Base-by-base conservation (phyloP, 2,329 filamentous ascomycete genomes). In the Penicillium frequentans region DNA sequence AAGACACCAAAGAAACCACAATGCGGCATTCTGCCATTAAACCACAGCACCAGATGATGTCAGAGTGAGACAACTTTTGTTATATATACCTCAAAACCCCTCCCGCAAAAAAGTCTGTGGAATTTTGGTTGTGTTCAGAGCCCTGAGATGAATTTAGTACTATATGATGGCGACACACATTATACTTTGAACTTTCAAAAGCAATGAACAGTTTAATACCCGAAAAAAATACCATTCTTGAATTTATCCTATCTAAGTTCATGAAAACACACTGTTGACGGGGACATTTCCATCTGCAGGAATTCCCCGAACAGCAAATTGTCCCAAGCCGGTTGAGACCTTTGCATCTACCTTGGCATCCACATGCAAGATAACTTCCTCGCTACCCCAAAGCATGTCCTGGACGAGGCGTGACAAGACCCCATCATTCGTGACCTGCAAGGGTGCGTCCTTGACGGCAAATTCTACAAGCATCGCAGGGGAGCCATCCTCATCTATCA, bases 241-340 rank as follows among this genome's bases (percentile, higher is more conserved):
- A 29, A 62, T 66, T 68, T 66, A 64, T 60, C 61, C 50, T 56
- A 61, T 59, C 54, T 59, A 65, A 39, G 31, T 29, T 46, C 46
- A 59, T 44, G 59, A 61, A 58, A 63, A 91, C 93, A 86, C 88
- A 96, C 92, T 90, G 85, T 96, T 96, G 80, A 98, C 86, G 76
- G 90, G 90, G 70, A 99, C 87, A 69, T 88, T 85, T 66, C 95
- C 93, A 79, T 92, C 83, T 44, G 73, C 91, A 48, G 93, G 93
- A 68, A 99, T 89, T 64, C 89, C 86, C 74, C 90, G 91, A 68
- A 98, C 80, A 53, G 89, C 83, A 69, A 98, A 84, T 65, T 88
- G 81, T 49, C 95, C 95, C 61, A 99, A 81, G 26, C 89, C 87
- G 29, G 93, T 97, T 57, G 86, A 81, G 51, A 97, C 85, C 68